Conservation (phyloP, 345 rosid species). For the Rhodamnia argentea region DNA sequence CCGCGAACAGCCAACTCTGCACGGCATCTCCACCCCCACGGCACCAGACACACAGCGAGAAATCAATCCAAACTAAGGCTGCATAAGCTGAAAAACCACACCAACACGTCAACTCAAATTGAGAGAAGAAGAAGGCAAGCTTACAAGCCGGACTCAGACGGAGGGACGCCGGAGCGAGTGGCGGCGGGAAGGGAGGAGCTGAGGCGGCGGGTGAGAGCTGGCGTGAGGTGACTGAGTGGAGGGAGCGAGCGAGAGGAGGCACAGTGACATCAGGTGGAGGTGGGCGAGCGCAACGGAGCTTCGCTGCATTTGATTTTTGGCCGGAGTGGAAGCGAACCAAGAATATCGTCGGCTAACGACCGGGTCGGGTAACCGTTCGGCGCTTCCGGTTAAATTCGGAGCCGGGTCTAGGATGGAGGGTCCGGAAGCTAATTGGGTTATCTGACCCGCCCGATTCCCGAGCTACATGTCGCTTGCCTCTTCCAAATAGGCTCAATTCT, state of each 20-base stretch:
- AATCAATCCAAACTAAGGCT: slow-evolving; percentile 1
- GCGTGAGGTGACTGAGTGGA: slow-evolving; percentile 38
- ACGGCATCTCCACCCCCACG: slow-evolving; percentile 96
- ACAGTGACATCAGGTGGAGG: slow-evolving; percentile 25
- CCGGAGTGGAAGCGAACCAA: neutral
- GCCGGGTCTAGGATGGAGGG: neutral
- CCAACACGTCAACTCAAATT: neutral
- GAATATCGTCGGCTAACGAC: neutral
- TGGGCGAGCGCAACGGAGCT: neutral
- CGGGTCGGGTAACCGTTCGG: neutral
- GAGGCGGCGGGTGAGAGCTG: slow-evolving; percentile 18
- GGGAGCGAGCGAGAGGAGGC: slow-evolving; percentile 30
- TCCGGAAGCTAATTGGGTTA: too few species aligned
- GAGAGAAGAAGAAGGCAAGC: neutral
- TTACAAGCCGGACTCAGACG: slow-evolving; percentile 28
- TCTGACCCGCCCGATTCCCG: too few species aligned
- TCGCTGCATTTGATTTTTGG: slow-evolving; percentile 31
- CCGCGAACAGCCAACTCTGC: slow-evolving; percentile 92
- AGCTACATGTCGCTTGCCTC: too few species aligned
- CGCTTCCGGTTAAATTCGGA: neutral
- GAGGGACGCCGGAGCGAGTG: neutral
- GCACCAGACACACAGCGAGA: slow-evolving; percentile 1
- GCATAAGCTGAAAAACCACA: neutral
- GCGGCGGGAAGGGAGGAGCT: neutral
- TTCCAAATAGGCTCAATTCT: too few species aligned